Evolutionary conservation across 1,139 yeast genomes (phyloP).

Genomic region (Debaryomyces psychrophilus): DNA sequence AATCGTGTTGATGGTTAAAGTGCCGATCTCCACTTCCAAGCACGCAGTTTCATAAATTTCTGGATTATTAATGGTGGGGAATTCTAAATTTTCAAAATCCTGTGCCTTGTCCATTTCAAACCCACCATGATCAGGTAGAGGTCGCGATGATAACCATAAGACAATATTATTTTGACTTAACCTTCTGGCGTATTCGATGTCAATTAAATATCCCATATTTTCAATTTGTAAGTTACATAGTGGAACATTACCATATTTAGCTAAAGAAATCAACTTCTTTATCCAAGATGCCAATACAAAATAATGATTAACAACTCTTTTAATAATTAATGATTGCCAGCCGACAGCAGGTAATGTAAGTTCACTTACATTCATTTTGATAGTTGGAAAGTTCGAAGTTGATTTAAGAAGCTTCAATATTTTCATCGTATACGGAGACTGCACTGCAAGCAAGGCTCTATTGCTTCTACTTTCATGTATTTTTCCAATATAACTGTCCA

Average conservation of each 20-base stretch:
- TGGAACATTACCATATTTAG: conserved; percentile 81
- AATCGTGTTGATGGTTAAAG: conserved; percentile 82
- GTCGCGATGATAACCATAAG: conserved; percentile 90
- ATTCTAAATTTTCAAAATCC: conserved; percentile 63
- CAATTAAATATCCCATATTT: conserved; percentile 78
- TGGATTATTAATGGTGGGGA: conserved; percentile 76
- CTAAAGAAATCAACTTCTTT: conserved; percentile 61
- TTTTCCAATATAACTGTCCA: conserved; percentile 56
- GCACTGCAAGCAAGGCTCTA: conserved; percentile 67
- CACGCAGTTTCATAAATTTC: conserved; percentile 81
- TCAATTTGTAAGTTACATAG: conserved; percentile 80
- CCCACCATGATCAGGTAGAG: conserved; percentile 88
- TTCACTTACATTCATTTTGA: conserved; percentile 60
- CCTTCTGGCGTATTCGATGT: conserved; percentile 82
- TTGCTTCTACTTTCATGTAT: conserved; percentile 71
- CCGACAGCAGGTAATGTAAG: conserved; percentile 74
- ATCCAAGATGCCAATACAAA: conserved; percentile 79
- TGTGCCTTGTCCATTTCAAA: conserved; percentile 60
- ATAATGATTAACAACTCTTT: conserved; percentile 69
- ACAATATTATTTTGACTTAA: conserved; percentile 67
- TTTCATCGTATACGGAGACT: conserved; percentile 64
- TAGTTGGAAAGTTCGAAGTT: conserved; percentile 62
- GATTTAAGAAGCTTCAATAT: conserved; percentile 48
- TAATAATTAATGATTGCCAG: conserved; percentile 79
- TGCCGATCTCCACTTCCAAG: conserved; percentile 76